Percentiles rank a stretch among this genome's conserved stretches.
These are phyloP conservation scores for Chlamydomonas urium DNA, from an alignment of 139 green algal species.

Conservation along the genomic window DNA sequence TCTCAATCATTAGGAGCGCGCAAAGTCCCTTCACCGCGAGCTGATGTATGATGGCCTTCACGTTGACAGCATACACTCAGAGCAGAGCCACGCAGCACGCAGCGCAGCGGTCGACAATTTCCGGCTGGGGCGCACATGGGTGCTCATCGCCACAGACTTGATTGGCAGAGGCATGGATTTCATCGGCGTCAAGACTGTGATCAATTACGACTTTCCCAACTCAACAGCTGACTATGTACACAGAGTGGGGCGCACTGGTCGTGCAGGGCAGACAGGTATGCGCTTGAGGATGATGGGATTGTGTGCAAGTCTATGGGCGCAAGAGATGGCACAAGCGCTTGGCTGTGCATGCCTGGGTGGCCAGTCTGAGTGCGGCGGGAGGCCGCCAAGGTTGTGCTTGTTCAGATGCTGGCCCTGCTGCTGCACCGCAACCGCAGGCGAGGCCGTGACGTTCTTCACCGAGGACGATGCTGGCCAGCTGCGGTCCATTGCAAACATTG, in stretches of 20 bases:
- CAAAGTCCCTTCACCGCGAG: constrained; percentile 72
- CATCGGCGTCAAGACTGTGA: constrained; percentile 82
- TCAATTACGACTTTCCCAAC: constrained; percentile 95
- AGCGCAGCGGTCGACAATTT: constrained; percentile 74
- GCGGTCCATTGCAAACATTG: constrained; percentile 70
- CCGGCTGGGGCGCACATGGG: constrained; percentile 69
- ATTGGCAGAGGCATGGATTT: constrained; percentile 91
- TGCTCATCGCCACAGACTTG: constrained; percentile 94
- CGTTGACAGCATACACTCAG: constrained; percentile 78
- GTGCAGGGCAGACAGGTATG: constrained; percentile 29
- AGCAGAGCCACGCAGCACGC: constrained; percentile 58
- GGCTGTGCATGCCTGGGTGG: too few relatives aligned
- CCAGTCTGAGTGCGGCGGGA: neutral
- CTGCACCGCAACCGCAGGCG: constrained; percentile 33
- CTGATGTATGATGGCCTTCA: constrained; percentile 81
- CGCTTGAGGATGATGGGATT: too few relatives aligned
- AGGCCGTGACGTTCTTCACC: constrained; percentile 83
- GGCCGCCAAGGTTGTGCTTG: neutral
- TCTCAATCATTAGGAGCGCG: constrained; percentile 51
- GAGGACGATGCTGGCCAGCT: constrained; percentile 71
- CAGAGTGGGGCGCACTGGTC: constrained; percentile 78
- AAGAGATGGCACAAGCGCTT: too few relatives aligned
- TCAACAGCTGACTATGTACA: constrained; percentile 90
- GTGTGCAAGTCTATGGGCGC: too few relatives aligned
- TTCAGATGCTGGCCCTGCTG: neutral